Evolutionary conservation across 768 basidiomycete species (phyloP), one percentile per base, ranked within the genome.

Genomic region (Psilocybe cyanescens): DNA sequence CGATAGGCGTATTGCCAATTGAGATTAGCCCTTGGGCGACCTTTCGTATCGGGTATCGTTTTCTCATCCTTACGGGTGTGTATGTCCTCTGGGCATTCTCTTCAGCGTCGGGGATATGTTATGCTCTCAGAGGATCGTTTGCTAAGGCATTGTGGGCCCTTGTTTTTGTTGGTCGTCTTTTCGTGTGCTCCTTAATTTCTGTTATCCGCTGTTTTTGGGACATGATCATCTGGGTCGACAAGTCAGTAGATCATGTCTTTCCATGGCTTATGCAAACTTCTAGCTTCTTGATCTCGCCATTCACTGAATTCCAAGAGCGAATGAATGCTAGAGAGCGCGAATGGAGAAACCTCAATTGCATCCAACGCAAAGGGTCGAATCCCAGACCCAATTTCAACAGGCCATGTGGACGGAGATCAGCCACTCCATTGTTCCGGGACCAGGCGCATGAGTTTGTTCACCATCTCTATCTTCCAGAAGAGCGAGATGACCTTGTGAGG

Each of bases 401-500:
- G 16, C 52, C 33, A 16, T 31, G 37, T 53, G 62, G 53, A n/a
- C 45, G 49, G 49, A 60, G 53, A 33, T 24, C 33, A 11, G 47
- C 24, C 9, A 56, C 33, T 16, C 62, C 57, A 7, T 8, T 67
- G 5, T 59, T 67, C 24, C 8, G 12, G 3, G 41, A 33, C 11
- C 53, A 53, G 31, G 37, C 16, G 7, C 39, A 19, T 30, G 14
- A 24, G 1, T 29, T n/a, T n/a, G 24, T 63, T 12, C 45, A 55
- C 28, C 58, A 53, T 31, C 37, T 55, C 16, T 58, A 51, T 33
- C 63, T 67, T 54, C 66, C 66, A 44, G 66, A 67, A 44, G 66
- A 67, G 48, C 7, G 0, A 3, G 12, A 9, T 16, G n/a, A 19
- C 17, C 46, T 47, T 2, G 8, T 55, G 12, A 55, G 62, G 41